Percentiles rank a stretch among this genome's conserved stretches.
Evolutionary conservation across 164 flowering plant genomes (phyloP).

Genomic region (Macadamia tetraphylla): DNA sequence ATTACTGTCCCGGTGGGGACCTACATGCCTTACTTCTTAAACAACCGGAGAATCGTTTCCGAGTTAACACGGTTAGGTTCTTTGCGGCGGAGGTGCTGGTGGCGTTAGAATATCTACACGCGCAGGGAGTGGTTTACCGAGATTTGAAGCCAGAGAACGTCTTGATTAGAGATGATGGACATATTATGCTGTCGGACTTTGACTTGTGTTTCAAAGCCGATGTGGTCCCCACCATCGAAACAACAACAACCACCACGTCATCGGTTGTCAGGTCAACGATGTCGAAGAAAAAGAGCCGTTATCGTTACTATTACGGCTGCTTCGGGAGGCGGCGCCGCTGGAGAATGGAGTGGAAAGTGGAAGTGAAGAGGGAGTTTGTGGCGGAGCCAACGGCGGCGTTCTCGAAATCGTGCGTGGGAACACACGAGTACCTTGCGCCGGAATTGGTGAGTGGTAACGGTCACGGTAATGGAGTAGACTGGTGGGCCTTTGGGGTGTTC

Average conservation of each 20-base stretch:
- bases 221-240: slow-evolving; percentile 38
- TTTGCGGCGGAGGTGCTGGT: slow-evolving; percentile 91
- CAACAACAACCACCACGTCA: no score
- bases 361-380: slow-evolving; percentile 37
- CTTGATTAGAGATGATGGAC: slow-evolving; percentile 82
- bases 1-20: slow-evolving; percentile 20
- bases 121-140: slow-evolving; percentile 80
- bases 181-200: slow-evolving; percentile 89
- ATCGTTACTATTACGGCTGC: slow-evolving; percentile 11
- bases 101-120: slow-evolving; percentile 88
- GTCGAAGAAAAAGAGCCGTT: neutral
- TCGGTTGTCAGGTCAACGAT: no score
- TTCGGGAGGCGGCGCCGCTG: neutral
- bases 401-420: slow-evolving; percentile 76
- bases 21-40: slow-evolving; percentile 1
- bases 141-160: slow-evolving; percentile 94
- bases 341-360: neutral
- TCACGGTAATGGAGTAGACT: slow-evolving; percentile 83
- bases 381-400: slow-evolving; percentile 76
- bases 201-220: slow-evolving; percentile 75
- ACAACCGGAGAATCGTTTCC: no score
- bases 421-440: slow-evolving; percentile 92
- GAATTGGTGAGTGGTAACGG: slow-evolving; percentile 67
- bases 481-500: slow-evolving; percentile 97
- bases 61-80: slow-evolving; percentile 38